Conservation (phyloP, 495 filamentous ascomycete species). For the Evansstolkia leycettana region DNA sequence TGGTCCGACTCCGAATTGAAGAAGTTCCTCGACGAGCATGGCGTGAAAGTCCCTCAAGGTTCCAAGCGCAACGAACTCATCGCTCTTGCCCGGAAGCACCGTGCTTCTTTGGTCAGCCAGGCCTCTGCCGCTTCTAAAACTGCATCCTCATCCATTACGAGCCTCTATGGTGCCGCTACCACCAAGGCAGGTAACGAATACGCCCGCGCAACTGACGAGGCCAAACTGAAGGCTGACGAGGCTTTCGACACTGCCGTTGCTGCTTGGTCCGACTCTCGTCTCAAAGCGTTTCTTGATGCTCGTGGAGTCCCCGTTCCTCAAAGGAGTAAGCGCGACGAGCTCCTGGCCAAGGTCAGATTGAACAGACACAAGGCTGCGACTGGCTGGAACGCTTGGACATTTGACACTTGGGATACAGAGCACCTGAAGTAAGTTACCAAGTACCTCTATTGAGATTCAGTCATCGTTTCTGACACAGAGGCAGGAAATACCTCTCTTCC, state of each 20-base stretch:
- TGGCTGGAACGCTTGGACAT: slow-evolving; percentile 69
- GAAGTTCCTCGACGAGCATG: slow-evolving; percentile 64
- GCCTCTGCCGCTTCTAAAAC: slow-evolving; percentile 36
- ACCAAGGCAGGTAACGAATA: slow-evolving; percentile 68
- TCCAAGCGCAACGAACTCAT: slow-evolving; percentile 81
- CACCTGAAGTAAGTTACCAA: slow-evolving; percentile 53
- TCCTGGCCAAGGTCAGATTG: slow-evolving; percentile 61
- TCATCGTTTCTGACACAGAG: neutral
- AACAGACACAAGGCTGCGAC: slow-evolving; percentile 60
- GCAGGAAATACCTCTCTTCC: slow-evolving; percentile 51
- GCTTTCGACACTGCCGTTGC: slow-evolving; percentile 52
- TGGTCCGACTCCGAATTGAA: slow-evolving; percentile 80
- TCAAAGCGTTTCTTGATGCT: slow-evolving; percentile 59
- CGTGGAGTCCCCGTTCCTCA: slow-evolving; percentile 59
- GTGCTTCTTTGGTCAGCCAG: slow-evolving; percentile 58
- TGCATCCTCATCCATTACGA: slow-evolving; percentile 38
- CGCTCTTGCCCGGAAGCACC: slow-evolving; percentile 84
- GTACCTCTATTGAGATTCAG: too few species aligned
- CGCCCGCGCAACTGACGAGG: slow-evolving; percentile 63
- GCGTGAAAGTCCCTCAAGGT: slow-evolving; percentile 77
- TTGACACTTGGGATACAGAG: slow-evolving; percentile 70
- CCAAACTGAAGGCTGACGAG: slow-evolving; percentile 48
- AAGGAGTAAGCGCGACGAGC: slow-evolving; percentile 62
- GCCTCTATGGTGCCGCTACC: slow-evolving; percentile 68
- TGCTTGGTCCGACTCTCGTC: slow-evolving; percentile 57